Conservation (phyloP, 2,329 filamentous ascomycete genomes). For the Raffaelea arxii region DNA sequence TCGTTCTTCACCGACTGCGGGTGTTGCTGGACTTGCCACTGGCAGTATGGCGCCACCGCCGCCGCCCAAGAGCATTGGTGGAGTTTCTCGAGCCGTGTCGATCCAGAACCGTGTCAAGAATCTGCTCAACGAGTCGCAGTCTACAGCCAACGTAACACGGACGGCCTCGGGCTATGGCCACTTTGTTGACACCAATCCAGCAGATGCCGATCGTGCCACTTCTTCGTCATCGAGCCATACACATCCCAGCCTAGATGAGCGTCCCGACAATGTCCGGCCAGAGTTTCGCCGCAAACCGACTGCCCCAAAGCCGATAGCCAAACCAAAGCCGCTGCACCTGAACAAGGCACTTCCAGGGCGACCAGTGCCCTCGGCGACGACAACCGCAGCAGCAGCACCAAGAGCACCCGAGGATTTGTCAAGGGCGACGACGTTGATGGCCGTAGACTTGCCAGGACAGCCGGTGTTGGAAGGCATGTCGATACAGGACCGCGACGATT, state of each 20-base stretch:
- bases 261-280: constrained; percentile 3
- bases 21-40: neutral
- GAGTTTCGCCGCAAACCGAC: constrained; percentile 9
- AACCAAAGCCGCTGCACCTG: constrained; percentile 52
- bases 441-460: constrained; percentile 36
- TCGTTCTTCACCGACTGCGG: too few relatives aligned
- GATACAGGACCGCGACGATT: constrained; percentile 52
- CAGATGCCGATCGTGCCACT: constrained; percentile 6
- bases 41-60: constrained; percentile 25
- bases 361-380: constrained; percentile 30
- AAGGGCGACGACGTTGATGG: constrained; percentile 24
- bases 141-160: constrained; percentile 44
- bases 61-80: constrained; percentile 46
- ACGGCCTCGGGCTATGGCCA: constrained; percentile 87
- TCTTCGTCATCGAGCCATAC: too few relatives aligned
- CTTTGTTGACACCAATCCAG: constrained; percentile 54
- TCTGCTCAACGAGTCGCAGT: constrained; percentile 67
- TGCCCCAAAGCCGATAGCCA: constrained; percentile 37
- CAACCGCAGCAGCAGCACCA: constrained; percentile 15
- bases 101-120: constrained; percentile 90
- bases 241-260: neutral
- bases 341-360: constrained; percentile 30
- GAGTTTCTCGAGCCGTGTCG: constrained; percentile 58
- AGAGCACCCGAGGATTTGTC: constrained; percentile 16
- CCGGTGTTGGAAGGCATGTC: constrained; percentile 43